Evolutionary conservation across 2,329 filamentous ascomycete genomes (phyloP).

Genomic region (Arthrobotrys conoides): DNA sequence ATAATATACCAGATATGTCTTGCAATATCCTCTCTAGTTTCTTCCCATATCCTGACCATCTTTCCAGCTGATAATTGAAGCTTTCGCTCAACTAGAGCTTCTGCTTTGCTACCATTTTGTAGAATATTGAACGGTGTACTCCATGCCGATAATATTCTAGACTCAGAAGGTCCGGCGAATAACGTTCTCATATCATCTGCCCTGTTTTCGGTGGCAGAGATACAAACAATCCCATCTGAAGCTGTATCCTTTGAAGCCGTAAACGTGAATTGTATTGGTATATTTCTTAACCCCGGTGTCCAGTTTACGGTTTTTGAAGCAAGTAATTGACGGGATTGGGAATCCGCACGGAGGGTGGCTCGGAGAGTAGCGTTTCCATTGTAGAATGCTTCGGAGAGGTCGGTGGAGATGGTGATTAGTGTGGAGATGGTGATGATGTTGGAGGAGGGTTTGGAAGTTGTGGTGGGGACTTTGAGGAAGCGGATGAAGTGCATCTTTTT

Average conservation of each 20-base stretch:
- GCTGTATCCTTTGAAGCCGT: conserved; percentile 23
- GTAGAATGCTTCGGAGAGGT: conserved; percentile 76
- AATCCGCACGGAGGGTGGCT: conserved; percentile 53
- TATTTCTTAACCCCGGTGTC: conserved; percentile 62
- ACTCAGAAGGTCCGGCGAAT: conserved; percentile 28
- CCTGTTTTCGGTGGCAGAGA: conserved; percentile 55
- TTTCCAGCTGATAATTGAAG: conserved; percentile 68
- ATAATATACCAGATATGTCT: conserved; percentile 76
- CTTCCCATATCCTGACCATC: conserved; percentile 74
- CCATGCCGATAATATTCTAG: conserved; percentile 62
- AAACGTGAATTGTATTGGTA: conserved; percentile 60
- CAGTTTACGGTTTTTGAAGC: conserved; percentile 57
- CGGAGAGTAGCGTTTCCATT: conserved; percentile 54
- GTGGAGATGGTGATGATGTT: conserved; percentile 68
- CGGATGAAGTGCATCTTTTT: conserved; percentile 76
- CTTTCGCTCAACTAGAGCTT: conserved; percentile 73
- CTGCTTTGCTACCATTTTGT: conserved; percentile 66
- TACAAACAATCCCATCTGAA: conserved; percentile 45
- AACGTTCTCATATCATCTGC: conserved; percentile 62
- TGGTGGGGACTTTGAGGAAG: conserved; percentile 76
- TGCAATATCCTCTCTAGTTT: conserved; percentile 80
- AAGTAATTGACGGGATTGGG: conserved; percentile 41
- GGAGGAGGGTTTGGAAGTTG: conserved; percentile 66
- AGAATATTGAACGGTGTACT: conserved; percentile 61
- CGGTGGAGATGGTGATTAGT: conserved; percentile 77